These are phyloP conservation scores for Hypoxylon lienhwacheense DNA, from an alignment of 495 filamentous ascomycete genomes.

Conservation along the genomic window DNA sequence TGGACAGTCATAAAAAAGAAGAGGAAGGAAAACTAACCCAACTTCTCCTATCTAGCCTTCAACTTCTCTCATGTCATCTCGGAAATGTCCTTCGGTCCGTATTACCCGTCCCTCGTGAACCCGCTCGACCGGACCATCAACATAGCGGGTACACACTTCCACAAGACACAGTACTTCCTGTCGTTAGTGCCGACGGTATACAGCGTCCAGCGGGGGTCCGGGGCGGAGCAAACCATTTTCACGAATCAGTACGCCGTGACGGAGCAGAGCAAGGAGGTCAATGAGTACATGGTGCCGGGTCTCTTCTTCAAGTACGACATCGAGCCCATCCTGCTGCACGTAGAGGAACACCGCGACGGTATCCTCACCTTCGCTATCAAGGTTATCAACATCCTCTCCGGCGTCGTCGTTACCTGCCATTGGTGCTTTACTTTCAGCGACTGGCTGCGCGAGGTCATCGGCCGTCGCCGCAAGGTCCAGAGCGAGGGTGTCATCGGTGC, in stretches of 20 bases:
- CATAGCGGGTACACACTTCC: conserved; percentile 71
- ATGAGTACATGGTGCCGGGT: conserved; percentile 75
- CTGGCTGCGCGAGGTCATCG: conserved; percentile 53
- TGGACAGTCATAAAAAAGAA: background rate
- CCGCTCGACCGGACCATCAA: conserved; percentile 91
- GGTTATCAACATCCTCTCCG: conserved; percentile 64
- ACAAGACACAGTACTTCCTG: conserved; percentile 98
- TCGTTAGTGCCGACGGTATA: conserved; percentile 97
- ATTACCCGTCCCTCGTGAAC: conserved; percentile 90
- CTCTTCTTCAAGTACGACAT: conserved; percentile 99
- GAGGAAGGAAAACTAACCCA: background rate
- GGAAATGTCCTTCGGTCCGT: conserved; percentile 94
- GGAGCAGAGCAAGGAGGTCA: conserved; percentile 69
- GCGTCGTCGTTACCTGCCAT: conserved; percentile 62
- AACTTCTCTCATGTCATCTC: conserved; percentile 98
- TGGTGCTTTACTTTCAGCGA: conserved; percentile 61
- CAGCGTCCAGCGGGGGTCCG: conserved; percentile 58
- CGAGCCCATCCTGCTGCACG: conserved; percentile 86
- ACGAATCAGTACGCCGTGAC: conserved; percentile 99
- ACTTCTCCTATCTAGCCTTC: conserved; percentile 61
- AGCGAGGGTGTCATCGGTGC: conserved; percentile 62
- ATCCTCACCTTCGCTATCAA: conserved; percentile 75
- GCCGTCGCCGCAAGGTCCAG: conserved; percentile 51
- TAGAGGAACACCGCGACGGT: conserved; percentile 77
- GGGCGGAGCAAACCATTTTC: conserved; percentile 60